These are phyloP conservation scores for Sanguinoderma infundibulare DNA, from an alignment of 1,284 basidiomycete species.

Conservation along the genomic window DNA sequence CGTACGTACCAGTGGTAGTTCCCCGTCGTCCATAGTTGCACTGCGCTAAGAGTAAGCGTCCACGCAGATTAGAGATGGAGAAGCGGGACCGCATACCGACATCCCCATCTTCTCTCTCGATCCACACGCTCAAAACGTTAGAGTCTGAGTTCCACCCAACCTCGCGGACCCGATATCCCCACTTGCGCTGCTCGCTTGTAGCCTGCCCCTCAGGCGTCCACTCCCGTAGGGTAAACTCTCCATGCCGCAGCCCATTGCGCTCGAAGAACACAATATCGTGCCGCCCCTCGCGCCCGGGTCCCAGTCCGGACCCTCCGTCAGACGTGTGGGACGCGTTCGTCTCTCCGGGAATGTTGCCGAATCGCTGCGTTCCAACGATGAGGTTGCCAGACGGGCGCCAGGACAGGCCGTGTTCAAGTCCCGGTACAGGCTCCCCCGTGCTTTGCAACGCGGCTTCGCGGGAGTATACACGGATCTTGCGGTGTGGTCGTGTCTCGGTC, in stretches of 20 bases:
- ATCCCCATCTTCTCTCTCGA: conserved; percentile 71
- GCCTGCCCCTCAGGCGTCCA: conserved; percentile 7
- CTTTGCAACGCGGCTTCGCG: conserved; percentile 82
- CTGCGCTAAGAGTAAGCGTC: conserved; percentile 40
- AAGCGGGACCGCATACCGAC: conserved; percentile 48
- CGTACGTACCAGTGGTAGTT: conserved; percentile 90
- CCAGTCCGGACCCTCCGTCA: conserved; percentile 63
- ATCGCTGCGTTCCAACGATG: conserved; percentile 84
- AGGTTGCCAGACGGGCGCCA: conserved; percentile 93
- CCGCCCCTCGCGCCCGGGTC: conserved; percentile 66
- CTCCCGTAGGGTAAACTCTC: conserved; percentile 82
- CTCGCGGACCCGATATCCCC: conserved; percentile 76
- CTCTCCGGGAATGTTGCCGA: conserved; percentile 42
- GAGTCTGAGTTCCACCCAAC: conserved; percentile 92
- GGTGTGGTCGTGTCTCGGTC: conserved; percentile 37
- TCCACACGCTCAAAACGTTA: conserved; percentile 84
- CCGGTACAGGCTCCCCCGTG: conserved; percentile 84
- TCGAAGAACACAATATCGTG: conserved; percentile 97
- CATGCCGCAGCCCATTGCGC: conserved; percentile 91
- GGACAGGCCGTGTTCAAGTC: conserved; percentile 80
- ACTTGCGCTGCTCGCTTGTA: conserved; percentile 35
- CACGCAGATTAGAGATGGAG: background rate
- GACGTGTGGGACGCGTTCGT: background rate
- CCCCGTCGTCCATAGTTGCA: conserved; percentile 94
- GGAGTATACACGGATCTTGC: conserved; percentile 81